A percentile compares a stretch with the other conserved stretches of the same genome.
These are phyloP conservation scores for Zoysia pacifica DNA, from an alignment of 176 grass and related monocot species.

Conservation along the genomic window DNA sequence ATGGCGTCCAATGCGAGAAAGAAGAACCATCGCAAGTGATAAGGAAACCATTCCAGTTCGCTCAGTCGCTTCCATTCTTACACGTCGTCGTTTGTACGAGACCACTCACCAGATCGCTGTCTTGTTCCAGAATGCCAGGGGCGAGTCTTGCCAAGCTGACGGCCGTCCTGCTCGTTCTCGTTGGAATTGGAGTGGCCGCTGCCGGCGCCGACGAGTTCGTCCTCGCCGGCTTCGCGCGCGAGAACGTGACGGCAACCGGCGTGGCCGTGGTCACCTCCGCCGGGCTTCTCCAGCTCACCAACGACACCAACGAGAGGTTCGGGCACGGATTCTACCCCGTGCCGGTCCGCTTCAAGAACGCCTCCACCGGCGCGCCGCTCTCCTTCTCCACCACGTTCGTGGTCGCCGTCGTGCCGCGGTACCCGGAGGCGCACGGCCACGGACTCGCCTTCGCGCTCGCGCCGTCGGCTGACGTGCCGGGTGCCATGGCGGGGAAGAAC, in stretches of 20 bases:
- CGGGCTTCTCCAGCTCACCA: constrained; percentile 56
- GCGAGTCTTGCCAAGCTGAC: background rate
- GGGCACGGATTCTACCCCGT: constrained; percentile 58
- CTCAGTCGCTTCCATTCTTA: background rate
- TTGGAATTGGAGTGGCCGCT: background rate
- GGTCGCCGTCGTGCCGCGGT: constrained; percentile 42
- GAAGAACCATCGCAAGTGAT: background rate
- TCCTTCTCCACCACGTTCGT: constrained; percentile 82
- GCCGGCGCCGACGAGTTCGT: constrained; percentile 17
- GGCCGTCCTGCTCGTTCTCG: constrained; percentile 18
- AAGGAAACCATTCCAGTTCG: background rate
- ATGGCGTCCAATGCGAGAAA: background rate
- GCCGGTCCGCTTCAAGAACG: constrained; percentile 43
- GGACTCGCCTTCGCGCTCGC: constrained; percentile 63
- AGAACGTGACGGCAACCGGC: constrained; percentile 33
- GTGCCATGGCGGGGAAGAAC: constrained; percentile 36
- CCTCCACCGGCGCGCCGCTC: constrained; percentile 29
- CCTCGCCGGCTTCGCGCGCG: constrained; percentile 41
- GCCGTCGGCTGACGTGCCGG: constrained; percentile 28
- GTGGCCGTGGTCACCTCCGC: constrained; percentile 37
- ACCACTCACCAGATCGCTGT: background rate
- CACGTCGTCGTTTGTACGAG: background rate
- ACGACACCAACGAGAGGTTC: constrained; percentile 36
- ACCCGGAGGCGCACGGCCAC: constrained; percentile 57
- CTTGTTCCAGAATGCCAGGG: constrained; percentile 7